Percentiles rank a stretch among this genome's conserved stretches.
These are phyloP conservation scores for Tylopilus sp. DNA, from an alignment of 768 basidiomycete genomes.

Conservation along the genomic window DNA sequence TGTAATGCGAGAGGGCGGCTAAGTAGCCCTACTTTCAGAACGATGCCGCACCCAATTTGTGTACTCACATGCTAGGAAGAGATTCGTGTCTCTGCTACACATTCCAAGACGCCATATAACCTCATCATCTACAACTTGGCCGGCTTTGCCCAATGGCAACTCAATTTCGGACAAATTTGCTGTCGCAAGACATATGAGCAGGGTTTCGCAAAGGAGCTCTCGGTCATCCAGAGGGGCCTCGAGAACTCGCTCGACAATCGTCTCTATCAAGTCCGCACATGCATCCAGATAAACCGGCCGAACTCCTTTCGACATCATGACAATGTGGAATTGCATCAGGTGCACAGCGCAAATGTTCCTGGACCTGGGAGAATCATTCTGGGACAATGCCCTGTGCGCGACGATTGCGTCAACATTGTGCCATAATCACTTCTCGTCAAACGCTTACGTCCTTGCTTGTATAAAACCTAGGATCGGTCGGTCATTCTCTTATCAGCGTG, in stretches of 20 bases:
- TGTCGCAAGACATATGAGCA: slow-evolving; percentile 36
- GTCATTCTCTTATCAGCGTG: neutral
- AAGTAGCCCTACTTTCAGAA: neutral
- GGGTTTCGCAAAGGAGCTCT: slow-evolving; percentile 31
- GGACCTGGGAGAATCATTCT: neutral
- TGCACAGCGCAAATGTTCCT: slow-evolving; percentile 11
- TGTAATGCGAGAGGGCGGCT: slow-evolving; percentile 49
- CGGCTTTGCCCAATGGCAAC: slow-evolving; percentile 3
- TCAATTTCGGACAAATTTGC: slow-evolving; percentile 12
- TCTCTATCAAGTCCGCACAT: slow-evolving; percentile 12
- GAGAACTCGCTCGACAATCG: slow-evolving; percentile 14
- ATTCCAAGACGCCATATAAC: slow-evolving; percentile 38
- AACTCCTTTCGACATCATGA: slow-evolving; percentile 21
- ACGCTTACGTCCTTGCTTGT: slow-evolving; percentile 15
- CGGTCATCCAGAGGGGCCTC: slow-evolving; percentile 2
- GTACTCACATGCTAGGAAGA: slow-evolving; percentile 42
- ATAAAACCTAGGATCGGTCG: slow-evolving; percentile 15
- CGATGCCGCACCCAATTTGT: neutral
- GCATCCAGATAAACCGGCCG: slow-evolving; percentile 1
- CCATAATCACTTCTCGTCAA: neutral
- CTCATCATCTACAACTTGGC: slow-evolving; percentile 28
- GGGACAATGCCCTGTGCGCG: slow-evolving; percentile 15
- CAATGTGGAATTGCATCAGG: slow-evolving; percentile 25
- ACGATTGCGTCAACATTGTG: neutral
- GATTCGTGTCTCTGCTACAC: slow-evolving; percentile 25